A percentile compares a stretch with the other conserved stretches of the same genome.
These are phyloP conservation scores for Neurospora pannonica DNA, from an alignment of 495 filamentous ascomycete genomes.

Conservation along the genomic window DNA sequence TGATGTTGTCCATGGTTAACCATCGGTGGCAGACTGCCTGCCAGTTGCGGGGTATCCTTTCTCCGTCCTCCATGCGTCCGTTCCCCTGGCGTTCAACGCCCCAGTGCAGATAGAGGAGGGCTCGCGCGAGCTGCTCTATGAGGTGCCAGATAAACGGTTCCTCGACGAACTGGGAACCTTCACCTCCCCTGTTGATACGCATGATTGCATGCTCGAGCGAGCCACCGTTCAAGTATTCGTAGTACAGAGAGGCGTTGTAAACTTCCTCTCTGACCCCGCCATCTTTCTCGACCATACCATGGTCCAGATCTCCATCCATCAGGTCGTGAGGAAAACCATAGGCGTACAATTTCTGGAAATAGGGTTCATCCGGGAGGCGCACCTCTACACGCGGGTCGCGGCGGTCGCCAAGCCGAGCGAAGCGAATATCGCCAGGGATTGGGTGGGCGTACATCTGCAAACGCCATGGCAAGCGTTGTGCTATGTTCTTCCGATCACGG, in stretches of 20 bases:
- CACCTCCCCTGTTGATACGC: background rate
- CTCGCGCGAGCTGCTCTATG: slow-evolving; percentile 5
- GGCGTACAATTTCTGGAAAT: slow-evolving; percentile 4
- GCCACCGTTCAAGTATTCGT: slow-evolving; percentile 4
- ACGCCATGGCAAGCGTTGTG: background rate
- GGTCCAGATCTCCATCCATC: background rate
- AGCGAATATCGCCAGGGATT: slow-evolving; percentile 2
- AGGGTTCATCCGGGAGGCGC: background rate
- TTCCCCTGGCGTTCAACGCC: background rate
- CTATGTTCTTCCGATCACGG: background rate
- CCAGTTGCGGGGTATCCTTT: background rate
- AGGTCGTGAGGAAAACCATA: background rate
- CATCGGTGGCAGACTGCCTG: background rate
- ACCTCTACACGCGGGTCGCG: background rate
- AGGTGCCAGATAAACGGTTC: slow-evolving; percentile 13
- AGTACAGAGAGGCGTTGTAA: slow-evolving; percentile 6
- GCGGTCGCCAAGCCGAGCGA: background rate
- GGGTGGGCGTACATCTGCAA: background rate
- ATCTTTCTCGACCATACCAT: background rate
- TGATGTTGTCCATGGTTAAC: background rate
- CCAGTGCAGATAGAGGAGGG: slow-evolving; percentile 4
- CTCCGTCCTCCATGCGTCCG: background rate
- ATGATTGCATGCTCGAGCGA: slow-evolving; percentile 3
- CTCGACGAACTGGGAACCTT: background rate
- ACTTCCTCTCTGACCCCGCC: background rate